Percentiles rank a stretch among this genome's conserved stretches.
Conservation (phyloP, 306 rosid genomes). For the Sicyos edulis region DNA sequence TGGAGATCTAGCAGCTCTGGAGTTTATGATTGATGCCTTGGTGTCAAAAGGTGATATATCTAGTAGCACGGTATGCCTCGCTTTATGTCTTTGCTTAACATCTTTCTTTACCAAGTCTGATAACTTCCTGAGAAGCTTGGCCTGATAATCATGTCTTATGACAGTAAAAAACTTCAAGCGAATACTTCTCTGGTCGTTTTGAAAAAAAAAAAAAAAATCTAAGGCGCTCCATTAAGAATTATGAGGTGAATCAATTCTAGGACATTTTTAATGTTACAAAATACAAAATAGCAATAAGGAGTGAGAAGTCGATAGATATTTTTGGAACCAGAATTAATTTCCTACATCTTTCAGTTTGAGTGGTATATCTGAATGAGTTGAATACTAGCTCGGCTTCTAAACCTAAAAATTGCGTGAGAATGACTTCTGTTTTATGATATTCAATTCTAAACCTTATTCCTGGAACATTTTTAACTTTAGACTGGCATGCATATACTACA, state of each 20-base stretch:
- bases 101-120: constrained; percentile 9
- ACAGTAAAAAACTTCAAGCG: neutral
- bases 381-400: neutral
- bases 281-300: neutral
- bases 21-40: constrained; percentile 69
- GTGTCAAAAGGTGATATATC: constrained; percentile 88
- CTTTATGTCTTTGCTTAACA: constrained; percentile 11
- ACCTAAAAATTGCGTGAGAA: neutral
- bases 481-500: neutral
- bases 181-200: neutral
- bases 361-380: constrained; percentile 4
- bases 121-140: neutral
- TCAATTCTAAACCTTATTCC: neutral
- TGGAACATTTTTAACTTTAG: neutral
- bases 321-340: neutral
- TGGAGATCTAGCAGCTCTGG: constrained; percentile 93
- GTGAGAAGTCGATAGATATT: neutral
- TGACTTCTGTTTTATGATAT: neutral
- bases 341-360: neutral
- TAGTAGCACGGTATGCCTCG: constrained; percentile 61
- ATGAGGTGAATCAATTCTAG: neutral
- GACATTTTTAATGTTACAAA: neutral
- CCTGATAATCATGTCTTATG: neutral
- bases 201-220: neutral
- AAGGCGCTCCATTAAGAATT: neutral